Evolutionary conservation across 345 rosid genomes (phyloP), one percentile per base, ranked within the genome.

Genomic region (Ricinus communis): DNA sequence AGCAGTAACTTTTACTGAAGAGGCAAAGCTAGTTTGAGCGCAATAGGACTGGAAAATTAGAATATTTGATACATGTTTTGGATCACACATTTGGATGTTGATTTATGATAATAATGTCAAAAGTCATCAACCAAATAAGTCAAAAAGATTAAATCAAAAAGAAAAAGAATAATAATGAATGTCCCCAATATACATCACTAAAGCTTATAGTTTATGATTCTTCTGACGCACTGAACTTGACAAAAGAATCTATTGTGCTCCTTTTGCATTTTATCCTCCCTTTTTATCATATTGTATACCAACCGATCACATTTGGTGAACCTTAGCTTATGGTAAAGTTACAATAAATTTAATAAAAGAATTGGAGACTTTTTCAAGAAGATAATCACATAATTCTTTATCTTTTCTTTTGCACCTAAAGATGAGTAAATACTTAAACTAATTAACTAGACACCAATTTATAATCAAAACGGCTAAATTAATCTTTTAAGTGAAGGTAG

Each of bases 81-180:
- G n/a, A n/a, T n/a, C 28, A 57, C 7, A 57, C 62, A 28, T 30
- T 57, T 57, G 40, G 62, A 57, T 57, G 62, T 59, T 31, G 63
- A 31, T 8, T 3, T 43, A 19, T 59, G 63, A 31, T 22, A 19
- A 31, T 59, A 13, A 24, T 31, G 63, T 59, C 63, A 59, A 59
- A 59, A 59, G 63, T 59, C 16, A 59, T 18, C 22, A 59, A 31
- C n/a, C n/a, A 31, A 31, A 25, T 1, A 56, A 33, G 62, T 58
- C 62, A 57, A 58, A 58, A 58, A 58, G 62, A 30, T 58, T 18
- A 30, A 5, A 55, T 24, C 13, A 22, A 24, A 0, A 31, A 15
- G 5, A 6, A 58, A 30, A 58, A 2, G 21, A 15, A 2, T 6
- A 10, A 58, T n/a, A n/a, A n/a, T n/a, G n/a, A n/a, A n/a, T n/a